These are phyloP conservation scores for Marchantia paleacea DNA, from an alignment of 225 moss, liverwort and hornwort species.

Conservation along the genomic window DNA sequence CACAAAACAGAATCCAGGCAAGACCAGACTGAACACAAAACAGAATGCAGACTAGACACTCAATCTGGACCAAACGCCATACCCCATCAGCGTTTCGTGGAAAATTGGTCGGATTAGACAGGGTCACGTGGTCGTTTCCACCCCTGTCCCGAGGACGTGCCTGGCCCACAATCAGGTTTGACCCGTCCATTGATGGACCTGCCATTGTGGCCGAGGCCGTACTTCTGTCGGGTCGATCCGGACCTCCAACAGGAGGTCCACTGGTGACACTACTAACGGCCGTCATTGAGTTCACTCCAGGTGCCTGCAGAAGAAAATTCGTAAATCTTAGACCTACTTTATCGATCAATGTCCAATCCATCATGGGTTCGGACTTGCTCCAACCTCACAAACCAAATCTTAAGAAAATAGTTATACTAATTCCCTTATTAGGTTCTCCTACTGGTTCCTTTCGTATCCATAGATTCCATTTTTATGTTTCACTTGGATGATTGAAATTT, in stretches of 20 bases:
- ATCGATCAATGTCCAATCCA: background rate
- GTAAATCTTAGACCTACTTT: background rate
- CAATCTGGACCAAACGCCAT: background rate
- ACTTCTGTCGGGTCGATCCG: slow-evolving; percentile 69
- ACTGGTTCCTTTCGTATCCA: too few species aligned
- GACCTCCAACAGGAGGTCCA: slow-evolving; percentile 64
- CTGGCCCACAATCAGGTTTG: slow-evolving; percentile 77
- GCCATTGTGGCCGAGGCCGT: slow-evolving; percentile 61
- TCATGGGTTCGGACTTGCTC: background rate
- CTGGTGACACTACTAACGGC: slow-evolving; percentile 73
- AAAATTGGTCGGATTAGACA: slow-evolving; percentile 16
- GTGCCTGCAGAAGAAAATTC: slow-evolving; percentile 55
- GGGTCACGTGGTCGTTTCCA: slow-evolving; percentile 80
- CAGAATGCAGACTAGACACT: too few species aligned
- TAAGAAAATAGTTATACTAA: too few species aligned
- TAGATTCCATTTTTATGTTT: too few species aligned
- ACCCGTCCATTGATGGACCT: slow-evolving; percentile 77
- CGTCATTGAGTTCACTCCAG: slow-evolving; percentile 80
- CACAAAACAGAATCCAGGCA: too few species aligned
- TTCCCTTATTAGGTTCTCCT: too few species aligned
- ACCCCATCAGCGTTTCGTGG: slow-evolving; percentile 16
- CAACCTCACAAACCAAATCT: background rate
- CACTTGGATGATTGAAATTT: too few species aligned
- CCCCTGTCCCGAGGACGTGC: slow-evolving; percentile 81
- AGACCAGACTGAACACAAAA: too few species aligned